These are phyloP conservation scores for Seiridium cupressi DNA, from an alignment of 2,329 filamentous ascomycete species.

Conservation along the genomic window DNA sequence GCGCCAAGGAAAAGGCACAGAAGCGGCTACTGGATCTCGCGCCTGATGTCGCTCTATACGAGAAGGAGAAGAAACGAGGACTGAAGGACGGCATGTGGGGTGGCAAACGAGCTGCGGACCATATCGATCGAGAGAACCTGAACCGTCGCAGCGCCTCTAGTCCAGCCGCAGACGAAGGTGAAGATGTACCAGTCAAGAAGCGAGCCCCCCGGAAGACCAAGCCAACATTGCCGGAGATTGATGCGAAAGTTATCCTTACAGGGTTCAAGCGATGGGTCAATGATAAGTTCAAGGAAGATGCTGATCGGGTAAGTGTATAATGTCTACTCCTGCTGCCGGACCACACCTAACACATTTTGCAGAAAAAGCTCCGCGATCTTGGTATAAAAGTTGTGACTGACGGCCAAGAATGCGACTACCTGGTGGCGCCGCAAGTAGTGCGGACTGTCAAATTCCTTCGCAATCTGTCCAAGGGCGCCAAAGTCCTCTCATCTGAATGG, in stretches of 20 bases:
- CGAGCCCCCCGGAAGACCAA: constrained; percentile 61
- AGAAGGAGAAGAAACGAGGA: constrained; percentile 85
- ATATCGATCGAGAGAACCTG: constrained; percentile 49
- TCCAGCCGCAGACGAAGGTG: constrained; percentile 23
- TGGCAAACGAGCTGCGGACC: constrained; percentile 60
- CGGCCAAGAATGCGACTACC: constrained; percentile 73
- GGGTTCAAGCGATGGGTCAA: constrained; percentile 81
- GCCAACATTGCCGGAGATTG: constrained; percentile 61
- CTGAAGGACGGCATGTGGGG: constrained; percentile 55
- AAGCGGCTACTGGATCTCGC: constrained; percentile 74
- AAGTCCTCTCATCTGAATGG: constrained; percentile 74
- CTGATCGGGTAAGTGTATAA: constrained; percentile 68
- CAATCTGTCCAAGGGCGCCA: constrained; percentile 77
- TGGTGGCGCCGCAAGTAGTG: constrained; percentile 83
- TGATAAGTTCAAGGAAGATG: constrained; percentile 70
- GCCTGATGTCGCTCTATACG: constrained; percentile 82
- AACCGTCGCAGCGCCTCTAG: constrained; percentile 36
- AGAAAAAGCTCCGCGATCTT: constrained; percentile 79
- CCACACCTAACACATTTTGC: constrained; percentile 18
- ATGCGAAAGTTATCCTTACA: constrained; percentile 77
- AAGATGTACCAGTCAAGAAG: constrained; percentile 45
- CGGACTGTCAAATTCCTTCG: constrained; percentile 93
- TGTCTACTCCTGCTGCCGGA: constrained; percentile 1
- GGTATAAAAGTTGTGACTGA: constrained; percentile 81
- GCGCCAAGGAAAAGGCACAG: constrained; percentile 84